These are phyloP conservation scores for Trichoderma lentiforme DNA, from an alignment of 2,329 filamentous ascomycete genomes.

Conservation along the genomic window DNA sequence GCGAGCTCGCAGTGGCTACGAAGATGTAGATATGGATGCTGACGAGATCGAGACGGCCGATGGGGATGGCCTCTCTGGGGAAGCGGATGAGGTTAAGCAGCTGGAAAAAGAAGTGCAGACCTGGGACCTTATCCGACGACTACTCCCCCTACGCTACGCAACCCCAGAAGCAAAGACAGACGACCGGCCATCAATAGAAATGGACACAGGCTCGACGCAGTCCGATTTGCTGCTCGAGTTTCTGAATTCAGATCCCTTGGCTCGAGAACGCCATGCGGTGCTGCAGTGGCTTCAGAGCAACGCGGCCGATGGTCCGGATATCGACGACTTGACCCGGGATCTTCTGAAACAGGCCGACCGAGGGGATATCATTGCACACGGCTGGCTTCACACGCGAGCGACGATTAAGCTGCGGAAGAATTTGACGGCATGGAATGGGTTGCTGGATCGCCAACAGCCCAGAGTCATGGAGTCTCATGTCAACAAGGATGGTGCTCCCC, in stretches of 20 bases:
- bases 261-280: constrained; percentile 74
- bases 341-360: constrained; percentile 73
- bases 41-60: constrained; percentile 46
- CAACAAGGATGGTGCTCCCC: constrained; percentile 57
- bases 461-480: constrained; percentile 54
- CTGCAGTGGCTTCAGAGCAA: constrained; percentile 83
- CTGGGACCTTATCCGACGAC: constrained; percentile 78
- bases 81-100: constrained; percentile 36
- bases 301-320: constrained; percentile 65
- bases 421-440: constrained; percentile 63
- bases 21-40: constrained; percentile 54
- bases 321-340: constrained; percentile 73
- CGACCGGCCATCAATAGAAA: constrained; percentile 33
- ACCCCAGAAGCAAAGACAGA: constrained; percentile 22
- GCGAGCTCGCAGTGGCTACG: constrained; percentile 33
- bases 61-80: constrained; percentile 24
- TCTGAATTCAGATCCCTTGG: constrained; percentile 66
- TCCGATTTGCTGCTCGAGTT: constrained; percentile 63
- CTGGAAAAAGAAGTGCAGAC: constrained; percentile 84
- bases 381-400: constrained; percentile 88
- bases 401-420: constrained; percentile 89
- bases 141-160: constrained; percentile 68
- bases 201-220: constrained; percentile 22
- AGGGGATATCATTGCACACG: constrained; percentile 78
- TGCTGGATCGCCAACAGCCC: constrained; percentile 60